Conservation (phyloP, 106 monocot genomes). For the Amphibolis antarctica region DNA sequence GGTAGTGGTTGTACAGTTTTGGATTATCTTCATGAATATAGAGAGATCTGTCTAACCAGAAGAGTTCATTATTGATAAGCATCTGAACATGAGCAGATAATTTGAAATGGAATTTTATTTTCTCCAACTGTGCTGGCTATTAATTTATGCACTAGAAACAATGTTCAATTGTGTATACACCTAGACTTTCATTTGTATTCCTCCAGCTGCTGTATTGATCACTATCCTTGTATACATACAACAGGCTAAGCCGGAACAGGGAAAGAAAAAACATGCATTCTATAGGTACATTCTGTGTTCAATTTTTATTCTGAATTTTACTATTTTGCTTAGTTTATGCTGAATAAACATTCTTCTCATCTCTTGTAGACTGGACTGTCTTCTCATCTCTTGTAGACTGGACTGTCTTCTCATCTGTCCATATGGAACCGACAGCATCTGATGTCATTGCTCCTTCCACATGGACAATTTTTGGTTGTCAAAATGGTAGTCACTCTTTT, state of each 20-base stretch:
- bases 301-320: not conserved
- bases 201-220: not conserved
- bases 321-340: not conserved
- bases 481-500: slow-evolving; percentile 54
- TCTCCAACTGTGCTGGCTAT: too few relatives aligned
- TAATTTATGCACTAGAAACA: too few relatives aligned
- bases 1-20: too few relatives aligned
- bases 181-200: not conserved
- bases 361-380: slow-evolving; percentile 61
- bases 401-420: slow-evolving; percentile 53
- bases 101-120: too few relatives aligned
- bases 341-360: not conserved
- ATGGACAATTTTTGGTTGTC: slow-evolving; percentile 91
- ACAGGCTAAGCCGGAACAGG: slow-evolving; percentile 35
- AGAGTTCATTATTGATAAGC: too few relatives aligned
- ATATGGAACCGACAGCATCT: slow-evolving; percentile 43
- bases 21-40: too few relatives aligned
- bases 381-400: slow-evolving; percentile 39
- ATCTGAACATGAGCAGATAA: too few relatives aligned
- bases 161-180: too few relatives aligned
- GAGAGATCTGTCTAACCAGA: too few relatives aligned
- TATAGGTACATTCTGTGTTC: slow-evolving; percentile 38
- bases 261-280: slow-evolving; percentile 38
- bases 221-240: not conserved
- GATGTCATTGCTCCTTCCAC: slow-evolving; percentile 83